Percentiles rank a stretch among this genome's conserved stretches.
Evolutionary conservation across 768 basidiomycete genomes (phyloP).

Genomic region (Lactarius akahatsu): DNA sequence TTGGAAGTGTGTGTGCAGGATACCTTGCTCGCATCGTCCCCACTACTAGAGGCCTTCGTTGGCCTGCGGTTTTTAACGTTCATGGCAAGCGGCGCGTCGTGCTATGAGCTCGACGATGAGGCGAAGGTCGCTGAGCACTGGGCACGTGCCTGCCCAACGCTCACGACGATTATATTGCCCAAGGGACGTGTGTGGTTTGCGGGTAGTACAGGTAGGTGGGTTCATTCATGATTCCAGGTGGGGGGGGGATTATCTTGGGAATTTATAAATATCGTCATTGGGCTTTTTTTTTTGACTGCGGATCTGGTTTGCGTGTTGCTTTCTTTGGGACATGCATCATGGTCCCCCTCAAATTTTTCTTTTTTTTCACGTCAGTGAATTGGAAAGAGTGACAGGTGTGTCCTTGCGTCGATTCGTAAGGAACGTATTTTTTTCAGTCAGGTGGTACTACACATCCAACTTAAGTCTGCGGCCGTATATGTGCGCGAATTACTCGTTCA

Average conservation of each 20-base stretch:
- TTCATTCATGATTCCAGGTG: conserved; percentile 11
- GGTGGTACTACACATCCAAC: not conserved
- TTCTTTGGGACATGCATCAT: too few relatives aligned
- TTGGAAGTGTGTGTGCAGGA: conserved; percentile 36
- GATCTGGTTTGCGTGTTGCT: too few relatives aligned
- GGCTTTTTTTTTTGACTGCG: too few relatives aligned
- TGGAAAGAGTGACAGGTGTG: too few relatives aligned
- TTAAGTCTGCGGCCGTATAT: too few relatives aligned
- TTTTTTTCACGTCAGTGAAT: too few relatives aligned
- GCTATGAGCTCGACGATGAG: conserved; percentile 40
- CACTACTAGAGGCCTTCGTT: conserved; percentile 43
- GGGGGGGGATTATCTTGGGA: not conserved
- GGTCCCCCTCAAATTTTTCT: too few relatives aligned
- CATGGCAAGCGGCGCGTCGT: conserved; percentile 45
- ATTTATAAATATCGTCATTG: too few relatives aligned
- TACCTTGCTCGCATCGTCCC: conserved; percentile 43
- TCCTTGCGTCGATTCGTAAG: not conserved
- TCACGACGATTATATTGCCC: conserved; percentile 64
- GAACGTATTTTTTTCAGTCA: not conserved
- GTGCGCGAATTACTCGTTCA: not conserved
- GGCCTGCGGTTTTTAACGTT: conserved; percentile 54
- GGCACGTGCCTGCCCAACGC: conserved; percentile 57
- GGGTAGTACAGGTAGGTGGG: conserved; percentile 29
- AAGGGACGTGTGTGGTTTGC: conserved; percentile 61
- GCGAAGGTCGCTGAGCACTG: conserved; percentile 52